These are phyloP conservation scores for Puccinia hordei DNA, from an alignment of 1,284 basidiomycete genomes.

Conservation along the genomic window DNA sequence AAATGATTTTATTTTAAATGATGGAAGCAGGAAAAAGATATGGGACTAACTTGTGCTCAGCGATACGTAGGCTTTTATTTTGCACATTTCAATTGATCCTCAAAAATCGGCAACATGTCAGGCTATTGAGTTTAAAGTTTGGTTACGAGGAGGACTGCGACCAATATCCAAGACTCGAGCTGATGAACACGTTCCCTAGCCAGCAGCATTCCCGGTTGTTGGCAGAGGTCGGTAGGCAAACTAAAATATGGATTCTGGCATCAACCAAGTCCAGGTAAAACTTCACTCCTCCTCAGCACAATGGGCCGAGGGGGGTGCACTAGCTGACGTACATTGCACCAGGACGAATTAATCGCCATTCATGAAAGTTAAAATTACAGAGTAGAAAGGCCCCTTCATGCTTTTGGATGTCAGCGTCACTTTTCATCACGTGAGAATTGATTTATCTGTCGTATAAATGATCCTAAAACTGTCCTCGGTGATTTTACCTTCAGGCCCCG, in stretches of 20 bases:
- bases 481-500: no score
- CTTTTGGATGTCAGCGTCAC: no score
- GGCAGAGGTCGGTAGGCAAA: neutral
- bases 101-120: neutral
- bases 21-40: neutral
- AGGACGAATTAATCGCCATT: no score
- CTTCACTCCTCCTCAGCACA: neutral
- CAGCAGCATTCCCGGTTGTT: neutral
- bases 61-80: neutral
- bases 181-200: neutral
- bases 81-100: neutral
- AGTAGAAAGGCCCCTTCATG: no score
- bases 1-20: neutral
- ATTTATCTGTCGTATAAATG: no score
- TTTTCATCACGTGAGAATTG: no score
- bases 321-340: neutral
- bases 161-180: neutral
- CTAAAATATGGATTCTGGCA: neutral
- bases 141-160: neutral
- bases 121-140: neutral
- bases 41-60: neutral
- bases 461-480: no score
- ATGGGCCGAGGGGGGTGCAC: neutral
- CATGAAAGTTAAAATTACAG: no score
- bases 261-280: neutral